phyloP scores from a whole-genome alignment of 2,329 filamentous ascomycete genomes.

The Grosmannia huntii region DNA sequence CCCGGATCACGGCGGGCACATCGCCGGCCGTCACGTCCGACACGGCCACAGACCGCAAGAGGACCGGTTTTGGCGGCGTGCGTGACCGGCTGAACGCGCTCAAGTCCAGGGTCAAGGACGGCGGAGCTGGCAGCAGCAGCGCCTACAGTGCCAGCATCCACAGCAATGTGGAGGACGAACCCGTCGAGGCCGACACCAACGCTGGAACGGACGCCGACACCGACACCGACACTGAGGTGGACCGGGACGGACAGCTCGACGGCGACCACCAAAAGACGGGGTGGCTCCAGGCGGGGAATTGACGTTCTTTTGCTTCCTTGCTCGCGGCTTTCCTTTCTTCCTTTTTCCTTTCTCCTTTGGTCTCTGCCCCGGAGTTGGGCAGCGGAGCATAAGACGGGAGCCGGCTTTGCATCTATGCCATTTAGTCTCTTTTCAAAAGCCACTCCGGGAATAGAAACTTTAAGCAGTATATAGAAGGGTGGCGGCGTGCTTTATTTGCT shows the following conservation, averaged over 20 bases:
- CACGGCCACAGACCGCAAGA: not conserved
- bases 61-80: slow-evolving; percentile 10
- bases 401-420: too few relatives aligned
- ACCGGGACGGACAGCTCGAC: not conserved
- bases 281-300: too few relatives aligned
- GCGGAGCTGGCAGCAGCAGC: not conserved
- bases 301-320: not conserved
- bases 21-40: not conserved
- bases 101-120: slow-evolving; percentile 15
- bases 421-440: too few relatives aligned
- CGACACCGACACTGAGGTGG: not conserved
- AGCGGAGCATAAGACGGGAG: too few relatives aligned
- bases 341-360: not conserved
- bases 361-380: too few relatives aligned
- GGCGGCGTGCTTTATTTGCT: not conserved
- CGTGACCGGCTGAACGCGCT: slow-evolving; percentile 15
- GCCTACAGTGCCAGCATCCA: not conserved
- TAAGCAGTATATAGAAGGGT: too few relatives aligned
- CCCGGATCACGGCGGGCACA: not conserved
- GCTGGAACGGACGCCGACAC: not conserved
- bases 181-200: not conserved
- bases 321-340: not conserved
- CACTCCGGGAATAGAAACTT: too few relatives aligned
- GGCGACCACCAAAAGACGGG: not conserved
- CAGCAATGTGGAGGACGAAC: not conserved